These are phyloP conservation scores for Serendipita vermifera DNA, from an alignment of 768 basidiomycete genomes.

Conservation along the genomic window DNA sequence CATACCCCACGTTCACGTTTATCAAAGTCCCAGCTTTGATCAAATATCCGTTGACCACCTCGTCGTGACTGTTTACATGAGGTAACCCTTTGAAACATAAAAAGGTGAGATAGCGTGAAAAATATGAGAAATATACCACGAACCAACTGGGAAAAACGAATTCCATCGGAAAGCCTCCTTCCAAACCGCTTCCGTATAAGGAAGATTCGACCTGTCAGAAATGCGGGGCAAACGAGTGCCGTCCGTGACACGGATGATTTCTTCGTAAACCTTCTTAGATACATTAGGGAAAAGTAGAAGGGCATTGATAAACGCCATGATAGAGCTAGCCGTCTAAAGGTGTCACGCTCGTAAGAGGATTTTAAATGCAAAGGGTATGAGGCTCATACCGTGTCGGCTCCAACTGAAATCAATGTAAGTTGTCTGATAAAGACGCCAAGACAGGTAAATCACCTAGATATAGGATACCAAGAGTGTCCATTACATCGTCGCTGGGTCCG, in stretches of 20 bases:
- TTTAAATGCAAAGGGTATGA: neutral
- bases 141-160: neutral
- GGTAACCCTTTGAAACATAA: too few species aligned
- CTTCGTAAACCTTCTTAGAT: neutral
- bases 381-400: neutral
- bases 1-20: neutral
- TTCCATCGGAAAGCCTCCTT: neutral
- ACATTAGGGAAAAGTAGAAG: neutral
- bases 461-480: neutral
- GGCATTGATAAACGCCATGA: neutral
- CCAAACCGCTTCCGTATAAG: neutral
- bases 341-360: neutral
- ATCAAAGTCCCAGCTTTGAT: neutral
- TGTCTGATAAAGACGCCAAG: too few species aligned
- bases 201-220: neutral
- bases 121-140: too few species aligned
- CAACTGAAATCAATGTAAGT: neutral
- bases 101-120: too few species aligned
- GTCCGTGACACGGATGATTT: neutral
- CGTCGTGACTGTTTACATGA: neutral
- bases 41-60: neutral
- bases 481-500: neutral
- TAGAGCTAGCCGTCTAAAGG: neutral
- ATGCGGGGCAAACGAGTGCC: neutral
- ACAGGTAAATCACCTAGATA: too few species aligned